These are phyloP conservation scores for Jatropha multifida DNA, from an alignment of 441 rosid species.

Conservation along the genomic window DNA sequence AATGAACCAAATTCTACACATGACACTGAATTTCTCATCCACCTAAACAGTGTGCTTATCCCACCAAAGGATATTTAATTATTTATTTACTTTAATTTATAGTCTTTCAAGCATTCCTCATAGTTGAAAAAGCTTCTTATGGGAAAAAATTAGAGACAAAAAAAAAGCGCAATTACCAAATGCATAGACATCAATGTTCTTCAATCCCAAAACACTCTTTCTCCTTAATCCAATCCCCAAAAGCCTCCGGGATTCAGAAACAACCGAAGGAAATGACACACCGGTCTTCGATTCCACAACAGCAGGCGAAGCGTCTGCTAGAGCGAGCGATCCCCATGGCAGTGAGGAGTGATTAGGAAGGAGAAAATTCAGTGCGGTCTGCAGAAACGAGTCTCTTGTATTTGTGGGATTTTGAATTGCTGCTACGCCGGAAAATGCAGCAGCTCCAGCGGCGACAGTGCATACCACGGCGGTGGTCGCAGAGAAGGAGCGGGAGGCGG, in stretches of 20 bases:
- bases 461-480: conserved; percentile 35
- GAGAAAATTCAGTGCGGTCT: conserved; percentile 39
- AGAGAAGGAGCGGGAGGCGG: conserved; percentile 29
- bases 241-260: conserved; percentile 54
- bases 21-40: background rate
- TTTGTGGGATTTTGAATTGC: conserved; percentile 27
- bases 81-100: too few relatives aligned
- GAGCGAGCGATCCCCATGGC: conserved; percentile 67
- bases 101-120: too few relatives aligned
- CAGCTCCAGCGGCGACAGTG: conserved; percentile 41
- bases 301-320: conserved; percentile 55
- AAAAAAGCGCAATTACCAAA: conserved; percentile 45
- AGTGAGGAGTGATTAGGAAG: conserved; percentile 36
- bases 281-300: conserved; percentile 70
- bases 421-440: conserved; percentile 40
- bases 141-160: background rate
- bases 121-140: too few relatives aligned
- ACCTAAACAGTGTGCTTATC: background rate
- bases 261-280: conserved; percentile 58
- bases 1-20: background rate
- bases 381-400: conserved; percentile 36
- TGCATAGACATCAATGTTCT: conserved; percentile 87
- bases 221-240: conserved; percentile 83
- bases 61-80: background rate
- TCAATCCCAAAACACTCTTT: conserved; percentile 72